Evolutionary conservation across 2,329 filamentous ascomycete species (phyloP).

Genomic region (Hypomyces perniciosus): DNA sequence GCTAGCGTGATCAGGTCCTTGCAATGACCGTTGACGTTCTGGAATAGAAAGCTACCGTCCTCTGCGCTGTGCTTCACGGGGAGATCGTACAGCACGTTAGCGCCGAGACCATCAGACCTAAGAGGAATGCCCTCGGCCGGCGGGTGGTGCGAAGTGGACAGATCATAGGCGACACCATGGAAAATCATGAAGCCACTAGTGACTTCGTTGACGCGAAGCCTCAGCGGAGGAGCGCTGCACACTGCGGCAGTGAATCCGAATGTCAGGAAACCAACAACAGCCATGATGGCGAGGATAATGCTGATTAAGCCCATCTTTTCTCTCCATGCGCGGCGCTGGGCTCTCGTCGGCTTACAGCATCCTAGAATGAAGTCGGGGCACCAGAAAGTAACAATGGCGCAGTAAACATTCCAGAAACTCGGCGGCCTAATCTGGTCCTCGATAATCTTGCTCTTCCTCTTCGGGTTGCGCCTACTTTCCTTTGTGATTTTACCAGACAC

Average conservation of each 20-base stretch:
- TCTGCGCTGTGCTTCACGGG: slow-evolving; percentile 74
- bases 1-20: slow-evolving; percentile 79
- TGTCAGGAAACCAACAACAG: slow-evolving; percentile 87
- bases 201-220: slow-evolving; percentile 79
- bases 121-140: slow-evolving; percentile 70
- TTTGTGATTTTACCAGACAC: slow-evolving; percentile 61
- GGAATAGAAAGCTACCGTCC: slow-evolving; percentile 95
- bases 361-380: slow-evolving; percentile 81
- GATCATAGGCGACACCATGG: slow-evolving; percentile 83
- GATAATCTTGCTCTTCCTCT: slow-evolving; percentile 46
- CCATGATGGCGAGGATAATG: slow-evolving; percentile 82
- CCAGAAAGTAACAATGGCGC: slow-evolving; percentile 91
- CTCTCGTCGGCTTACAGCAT: slow-evolving; percentile 78
- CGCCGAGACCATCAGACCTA: slow-evolving; percentile 39
- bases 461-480: slow-evolving; percentile 37
- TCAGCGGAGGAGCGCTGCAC: slow-evolving; percentile 64
- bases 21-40: slow-evolving; percentile 96
- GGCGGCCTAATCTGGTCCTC: slow-evolving; percentile 68
- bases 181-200: slow-evolving; percentile 87
- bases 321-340: slow-evolving; percentile 87
- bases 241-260: slow-evolving; percentile 93
- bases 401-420: slow-evolving; percentile 93
- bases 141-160: slow-evolving; percentile 71
- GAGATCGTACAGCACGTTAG: slow-evolving; percentile 86
- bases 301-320: slow-evolving; percentile 98